Evolutionary conservation across 2,329 filamentous ascomycete genomes (phyloP).

Genomic region (Microdochium nivale): DNA sequence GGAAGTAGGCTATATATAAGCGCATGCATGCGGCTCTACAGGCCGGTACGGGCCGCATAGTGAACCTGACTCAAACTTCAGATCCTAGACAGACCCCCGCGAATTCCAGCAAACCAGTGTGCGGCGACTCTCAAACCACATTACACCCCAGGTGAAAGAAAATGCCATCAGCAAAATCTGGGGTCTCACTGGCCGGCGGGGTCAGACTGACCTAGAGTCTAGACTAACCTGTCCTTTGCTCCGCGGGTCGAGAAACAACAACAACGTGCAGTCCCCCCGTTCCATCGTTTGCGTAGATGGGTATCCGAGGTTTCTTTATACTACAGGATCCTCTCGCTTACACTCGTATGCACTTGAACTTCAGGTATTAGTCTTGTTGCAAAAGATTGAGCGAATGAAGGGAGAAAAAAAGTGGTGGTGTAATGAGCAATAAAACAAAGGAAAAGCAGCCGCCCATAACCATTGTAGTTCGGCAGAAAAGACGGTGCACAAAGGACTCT

Average conservation of each 20-base stretch:
- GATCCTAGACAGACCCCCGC: no score
- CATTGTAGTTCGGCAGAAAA: neutral
- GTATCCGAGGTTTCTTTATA: neutral
- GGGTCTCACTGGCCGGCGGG: no score
- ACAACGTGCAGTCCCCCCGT: neutral
- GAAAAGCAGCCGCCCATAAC: neutral
- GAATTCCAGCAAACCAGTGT: no score
- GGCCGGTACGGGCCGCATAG: no score
- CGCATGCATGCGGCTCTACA: no score
- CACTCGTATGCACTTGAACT: neutral
- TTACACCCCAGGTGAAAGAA: no score
- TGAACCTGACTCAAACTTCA: no score
- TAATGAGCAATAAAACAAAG: neutral
- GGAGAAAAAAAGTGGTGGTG: neutral
- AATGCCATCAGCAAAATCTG: no score
- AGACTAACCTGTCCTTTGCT: neutral
- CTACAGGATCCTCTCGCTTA: neutral
- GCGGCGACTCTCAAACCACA: no score
- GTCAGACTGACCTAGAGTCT: no score
- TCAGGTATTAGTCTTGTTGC: neutral
- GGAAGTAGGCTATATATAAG: no score
- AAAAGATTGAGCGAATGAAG: neutral
- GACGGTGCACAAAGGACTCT: neutral
- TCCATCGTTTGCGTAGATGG: neutral
- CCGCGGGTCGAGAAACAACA: neutral